Percentiles rank a stretch among this genome's conserved stretches.
Conservation (phyloP, 1,284 basidiomycete species). For the Garcileccinum viscosum region DNA sequence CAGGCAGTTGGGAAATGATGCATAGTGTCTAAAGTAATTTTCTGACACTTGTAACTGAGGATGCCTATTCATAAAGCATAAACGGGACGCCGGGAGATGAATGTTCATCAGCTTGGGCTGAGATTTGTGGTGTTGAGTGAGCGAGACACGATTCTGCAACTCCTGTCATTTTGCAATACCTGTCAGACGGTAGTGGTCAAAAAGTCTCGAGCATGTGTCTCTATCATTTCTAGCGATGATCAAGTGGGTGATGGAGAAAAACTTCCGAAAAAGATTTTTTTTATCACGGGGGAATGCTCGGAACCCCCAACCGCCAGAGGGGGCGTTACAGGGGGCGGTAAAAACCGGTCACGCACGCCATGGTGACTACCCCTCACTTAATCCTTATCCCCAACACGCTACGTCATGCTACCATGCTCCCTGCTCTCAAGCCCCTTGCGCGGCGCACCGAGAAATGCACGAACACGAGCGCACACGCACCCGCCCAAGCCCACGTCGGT, state of each 20-base stretch:
- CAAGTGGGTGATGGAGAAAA: background rate
- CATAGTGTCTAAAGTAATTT: too few species aligned
- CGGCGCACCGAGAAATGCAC: conserved; percentile 1
- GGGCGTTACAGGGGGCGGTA: background rate
- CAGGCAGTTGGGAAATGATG: too few species aligned
- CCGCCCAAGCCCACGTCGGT: conserved; percentile 35
- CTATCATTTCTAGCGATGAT: background rate
- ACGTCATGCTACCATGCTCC: background rate
- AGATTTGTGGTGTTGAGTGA: too few species aligned
- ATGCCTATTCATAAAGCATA: too few species aligned
- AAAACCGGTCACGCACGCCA: background rate
- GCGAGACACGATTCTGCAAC: too few species aligned
- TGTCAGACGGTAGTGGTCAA: too few species aligned
- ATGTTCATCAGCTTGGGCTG: too few species aligned
- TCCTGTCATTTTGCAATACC: too few species aligned
- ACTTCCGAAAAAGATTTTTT: background rate
- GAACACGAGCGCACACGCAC: conserved; percentile 22
- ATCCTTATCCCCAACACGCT: background rate
- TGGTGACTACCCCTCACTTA: background rate
- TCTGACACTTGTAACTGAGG: too few species aligned
- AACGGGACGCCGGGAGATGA: too few species aligned
- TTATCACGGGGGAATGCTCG: background rate
- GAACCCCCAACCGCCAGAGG: background rate
- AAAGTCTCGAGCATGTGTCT: background rate
- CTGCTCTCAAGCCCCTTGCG: background rate